Percentiles rank a stretch among this genome's conserved stretches.
These are phyloP conservation scores for Leishmania tropica DNA, from an alignment of 208 protist species.

Conservation along the genomic window DNA sequence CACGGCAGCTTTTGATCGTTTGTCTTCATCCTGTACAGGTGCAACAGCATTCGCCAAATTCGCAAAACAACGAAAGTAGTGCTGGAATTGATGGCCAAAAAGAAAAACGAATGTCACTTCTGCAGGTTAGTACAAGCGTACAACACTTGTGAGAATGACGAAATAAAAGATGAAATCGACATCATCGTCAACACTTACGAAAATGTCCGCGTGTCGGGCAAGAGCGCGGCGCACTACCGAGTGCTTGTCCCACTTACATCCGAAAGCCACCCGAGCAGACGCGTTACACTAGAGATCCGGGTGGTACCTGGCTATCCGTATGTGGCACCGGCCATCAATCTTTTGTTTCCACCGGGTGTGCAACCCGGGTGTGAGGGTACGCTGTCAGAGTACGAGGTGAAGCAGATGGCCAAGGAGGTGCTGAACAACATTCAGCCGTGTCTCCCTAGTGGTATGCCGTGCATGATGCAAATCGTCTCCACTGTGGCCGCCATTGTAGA, in stretches of 20 bases:
- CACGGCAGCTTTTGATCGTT: not conserved
- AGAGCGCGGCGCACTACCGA: slow-evolving; percentile 46
- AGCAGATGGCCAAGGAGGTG: slow-evolving; percentile 53
- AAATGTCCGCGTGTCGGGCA: slow-evolving; percentile 45
- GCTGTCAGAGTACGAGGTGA: slow-evolving; percentile 44
- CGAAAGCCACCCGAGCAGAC: slow-evolving; percentile 36
- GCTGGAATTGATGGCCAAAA: slow-evolving; percentile 30
- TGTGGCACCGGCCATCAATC: slow-evolving; percentile 51
- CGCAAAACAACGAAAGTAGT: not conserved
- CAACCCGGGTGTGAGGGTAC: slow-evolving; percentile 27
- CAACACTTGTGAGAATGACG: slow-evolving; percentile 46
- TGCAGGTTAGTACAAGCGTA: slow-evolving; percentile 54
- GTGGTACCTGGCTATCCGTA: slow-evolving; percentile 75
- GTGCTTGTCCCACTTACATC: slow-evolving; percentile 53
- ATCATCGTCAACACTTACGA: slow-evolving; percentile 69
- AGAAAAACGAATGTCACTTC: slow-evolving; percentile 28
- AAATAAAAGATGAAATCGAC: slow-evolving; percentile 74
- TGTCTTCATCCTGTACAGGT: not conserved
- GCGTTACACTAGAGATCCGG: slow-evolving; percentile 54
- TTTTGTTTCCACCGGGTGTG: slow-evolving; percentile 41
- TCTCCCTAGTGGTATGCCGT: slow-evolving; percentile 51
- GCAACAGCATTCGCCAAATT: not conserved
- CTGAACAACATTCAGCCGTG: slow-evolving; percentile 60
- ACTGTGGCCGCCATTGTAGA: slow-evolving; percentile 52
- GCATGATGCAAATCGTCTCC: slow-evolving; percentile 76